A percentile compares a stretch with the other conserved stretches of the same genome.
These are phyloP conservation scores for Beauveria australis DNA, from an alignment of 2,329 filamentous ascomycete species.

Conservation along the genomic window DNA sequence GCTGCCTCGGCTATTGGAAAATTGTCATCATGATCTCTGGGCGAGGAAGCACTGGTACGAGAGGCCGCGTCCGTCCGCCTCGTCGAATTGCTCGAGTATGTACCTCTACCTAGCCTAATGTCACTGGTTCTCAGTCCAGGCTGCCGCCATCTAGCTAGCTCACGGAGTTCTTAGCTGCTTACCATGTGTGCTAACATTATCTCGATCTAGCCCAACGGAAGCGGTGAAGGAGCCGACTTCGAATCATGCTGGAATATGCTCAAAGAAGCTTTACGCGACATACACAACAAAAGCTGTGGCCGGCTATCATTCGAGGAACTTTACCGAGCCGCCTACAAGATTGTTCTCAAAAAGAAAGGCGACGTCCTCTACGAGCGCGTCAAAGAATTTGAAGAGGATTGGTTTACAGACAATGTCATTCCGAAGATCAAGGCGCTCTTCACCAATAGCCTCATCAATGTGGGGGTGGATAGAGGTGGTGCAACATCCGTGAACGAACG, in stretches of 20 bases:
- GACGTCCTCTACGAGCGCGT: slow-evolving; percentile 74
- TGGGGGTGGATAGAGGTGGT: slow-evolving; percentile 47
- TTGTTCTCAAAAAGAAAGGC: slow-evolving; percentile 83
- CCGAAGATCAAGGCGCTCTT: slow-evolving; percentile 63
- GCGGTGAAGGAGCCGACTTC: slow-evolving; percentile 63
- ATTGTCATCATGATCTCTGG: slow-evolving; percentile 37
- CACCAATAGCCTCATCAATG: slow-evolving; percentile 54
- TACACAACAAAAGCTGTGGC: slow-evolving; percentile 87
- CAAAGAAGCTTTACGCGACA: slow-evolving; percentile 69
- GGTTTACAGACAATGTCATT: slow-evolving; percentile 70
- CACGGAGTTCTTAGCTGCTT: neutral
- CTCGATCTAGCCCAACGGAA: slow-evolving; percentile 22
- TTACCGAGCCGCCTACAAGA: slow-evolving; percentile 88
- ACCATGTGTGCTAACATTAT: slow-evolving; percentile 8
- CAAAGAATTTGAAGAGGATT: slow-evolving; percentile 69
- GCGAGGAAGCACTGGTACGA: slow-evolving; percentile 34
- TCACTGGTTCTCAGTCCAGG: too few relatives aligned
- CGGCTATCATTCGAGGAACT: slow-evolving; percentile 89
- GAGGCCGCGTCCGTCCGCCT: slow-evolving; percentile 34
- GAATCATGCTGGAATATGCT: slow-evolving; percentile 78
- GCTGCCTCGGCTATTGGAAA: neutral
- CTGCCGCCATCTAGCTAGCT: too few relatives aligned
- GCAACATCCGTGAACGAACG: slow-evolving; percentile 68
- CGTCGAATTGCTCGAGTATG: slow-evolving; percentile 35
- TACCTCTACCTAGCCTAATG: slow-evolving; percentile 4